These are phyloP conservation scores for Skeletonema marinoi DNA, from an alignment of 108 stramenopile species.

Conservation along the genomic window DNA sequence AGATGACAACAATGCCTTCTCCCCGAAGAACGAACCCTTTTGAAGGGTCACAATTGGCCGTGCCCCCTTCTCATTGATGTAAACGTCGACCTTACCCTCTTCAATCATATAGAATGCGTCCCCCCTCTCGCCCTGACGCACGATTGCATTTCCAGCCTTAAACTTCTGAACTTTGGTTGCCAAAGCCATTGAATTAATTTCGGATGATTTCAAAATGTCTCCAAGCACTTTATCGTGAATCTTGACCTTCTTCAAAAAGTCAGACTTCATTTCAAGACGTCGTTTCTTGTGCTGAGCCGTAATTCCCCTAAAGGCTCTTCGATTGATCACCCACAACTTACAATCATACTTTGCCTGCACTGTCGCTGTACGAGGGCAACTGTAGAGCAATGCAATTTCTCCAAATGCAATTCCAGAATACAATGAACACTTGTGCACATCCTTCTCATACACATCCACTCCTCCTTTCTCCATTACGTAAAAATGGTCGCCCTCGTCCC, in stretches of 20 bases:
- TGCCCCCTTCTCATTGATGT: conserved; percentile 42
- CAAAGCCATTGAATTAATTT: conserved; percentile 52
- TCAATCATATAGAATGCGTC: conserved; percentile 62
- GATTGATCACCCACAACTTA: conserved; percentile 68
- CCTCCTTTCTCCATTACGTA: conserved; percentile 62
- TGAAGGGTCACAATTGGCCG: conserved; percentile 37
- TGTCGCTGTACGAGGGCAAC: conserved; percentile 76
- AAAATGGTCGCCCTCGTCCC: conserved; percentile 70
- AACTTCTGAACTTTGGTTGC: conserved; percentile 42
- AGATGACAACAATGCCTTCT: conserved; percentile 49
- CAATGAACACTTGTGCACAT: conserved; percentile 30
- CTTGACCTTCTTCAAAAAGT: conserved; percentile 61
- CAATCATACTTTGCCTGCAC: conserved; percentile 49
- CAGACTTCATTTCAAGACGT: conserved; percentile 48
- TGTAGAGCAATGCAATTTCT: conserved; percentile 86
- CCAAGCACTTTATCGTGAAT: conserved; percentile 56
- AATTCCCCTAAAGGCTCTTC: conserved; percentile 56
- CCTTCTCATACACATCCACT: conserved; percentile 54
- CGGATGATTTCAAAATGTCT: conserved; percentile 42
- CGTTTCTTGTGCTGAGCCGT: conserved; percentile 54
- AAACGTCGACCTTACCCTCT: conserved; percentile 43
- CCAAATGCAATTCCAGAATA: conserved; percentile 70
- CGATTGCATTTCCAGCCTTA: conserved; percentile 37
- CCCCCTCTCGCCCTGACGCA: conserved; percentile 53
- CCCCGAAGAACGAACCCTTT: conserved; percentile 50